A percentile compares a stretch with the other conserved stretches of the same genome.
Conservation (phyloP, 208 protist species). For the Acanthamoeba sp. region DNA sequence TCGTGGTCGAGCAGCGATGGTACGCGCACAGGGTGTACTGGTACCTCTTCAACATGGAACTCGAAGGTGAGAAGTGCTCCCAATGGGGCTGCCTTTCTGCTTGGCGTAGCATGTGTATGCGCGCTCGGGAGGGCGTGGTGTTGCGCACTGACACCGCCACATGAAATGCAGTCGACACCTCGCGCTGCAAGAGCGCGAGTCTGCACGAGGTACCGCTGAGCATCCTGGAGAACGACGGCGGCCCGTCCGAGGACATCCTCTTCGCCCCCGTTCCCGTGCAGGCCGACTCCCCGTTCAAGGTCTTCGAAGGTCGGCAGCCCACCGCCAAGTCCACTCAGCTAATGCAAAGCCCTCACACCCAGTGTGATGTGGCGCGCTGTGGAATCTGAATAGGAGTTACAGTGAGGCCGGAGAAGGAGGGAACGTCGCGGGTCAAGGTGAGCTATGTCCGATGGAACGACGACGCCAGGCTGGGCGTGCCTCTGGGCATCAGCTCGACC, state of each 20-base stretch:
- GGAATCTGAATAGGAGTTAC: neutral
- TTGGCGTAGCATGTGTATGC: too few relatives aligned
- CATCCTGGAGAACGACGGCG: constrained; percentile 40
- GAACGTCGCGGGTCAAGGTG: constrained; percentile 41
- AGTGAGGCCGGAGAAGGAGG: constrained; percentile 24
- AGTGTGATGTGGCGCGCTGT: neutral
- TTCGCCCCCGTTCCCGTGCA: neutral
- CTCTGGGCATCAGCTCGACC: neutral
- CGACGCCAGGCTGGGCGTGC: constrained; percentile 17
- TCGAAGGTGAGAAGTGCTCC: neutral
- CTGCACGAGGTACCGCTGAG: neutral
- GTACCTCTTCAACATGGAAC: constrained; percentile 69
- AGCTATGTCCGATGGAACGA: constrained; percentile 25
- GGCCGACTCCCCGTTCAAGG: neutral
- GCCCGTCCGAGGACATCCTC: constrained; percentile 66
- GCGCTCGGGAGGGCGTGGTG: too few relatives aligned
- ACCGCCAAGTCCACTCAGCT: neutral
- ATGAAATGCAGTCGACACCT: constrained; percentile 73
- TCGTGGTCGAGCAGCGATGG: constrained; percentile 62
- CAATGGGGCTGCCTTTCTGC: too few relatives aligned
- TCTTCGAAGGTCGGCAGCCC: constrained; percentile 63
- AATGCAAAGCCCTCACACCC: neutral
- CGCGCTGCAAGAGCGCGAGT: constrained; percentile 55
- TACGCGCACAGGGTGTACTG: constrained; percentile 69
- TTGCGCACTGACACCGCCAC: too few relatives aligned